Evolutionary conservation across 2,329 filamentous ascomycete genomes (phyloP), one percentile per base, ranked within the genome.

Genomic region (Teratosphaeria viscida): DNA sequence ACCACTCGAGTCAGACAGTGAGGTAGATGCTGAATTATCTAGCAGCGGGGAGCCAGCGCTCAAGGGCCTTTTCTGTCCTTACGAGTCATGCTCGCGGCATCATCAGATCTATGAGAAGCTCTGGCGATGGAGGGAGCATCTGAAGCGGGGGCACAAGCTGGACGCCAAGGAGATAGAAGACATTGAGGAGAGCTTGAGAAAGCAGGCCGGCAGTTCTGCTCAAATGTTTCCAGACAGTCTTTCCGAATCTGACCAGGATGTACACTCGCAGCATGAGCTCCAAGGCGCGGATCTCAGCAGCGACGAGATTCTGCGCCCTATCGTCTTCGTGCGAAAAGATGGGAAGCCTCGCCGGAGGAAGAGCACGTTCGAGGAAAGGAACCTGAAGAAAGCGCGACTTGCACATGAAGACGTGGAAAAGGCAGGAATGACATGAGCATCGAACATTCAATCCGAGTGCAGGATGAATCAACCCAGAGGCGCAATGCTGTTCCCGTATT

Each of bases 221-320:
- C n/a, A 19, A n/a, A 49, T 16, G 52, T 12, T 2, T 23, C 14
- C n/a, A 29, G 10, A 37, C 6, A 27, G 34, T 39, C 37, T 56
- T 26, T 12, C 16, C 12, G 37, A 23, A 5, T 34, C 78, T 60
- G 80, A 77, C 66, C 81, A 79, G 59, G 72, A 62, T 61, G 69
- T 26, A 60, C 68, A 54, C 29, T 66, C 19, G 65, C 78, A 8
- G 86, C 85, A 0, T 85, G 78, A 0, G 83, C 89, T 23, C 86
- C 89, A 1, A 86, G 90, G 70, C 84, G 86, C 0, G 90, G 87
- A 66, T 10, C 1, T 10, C 53, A 32, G 27, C 14, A 7, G 27
- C 34, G 53, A 54, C 27, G 53, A 54, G 19, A 34, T 54, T n/a
- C 64, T 90, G 65, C 76, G 77, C 67, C 79, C 81, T 52, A 57